phyloP scores from a whole-genome alignment of 371 early-diverging fungal genomes.

The Caulochytrium protostelioides region DNA sequence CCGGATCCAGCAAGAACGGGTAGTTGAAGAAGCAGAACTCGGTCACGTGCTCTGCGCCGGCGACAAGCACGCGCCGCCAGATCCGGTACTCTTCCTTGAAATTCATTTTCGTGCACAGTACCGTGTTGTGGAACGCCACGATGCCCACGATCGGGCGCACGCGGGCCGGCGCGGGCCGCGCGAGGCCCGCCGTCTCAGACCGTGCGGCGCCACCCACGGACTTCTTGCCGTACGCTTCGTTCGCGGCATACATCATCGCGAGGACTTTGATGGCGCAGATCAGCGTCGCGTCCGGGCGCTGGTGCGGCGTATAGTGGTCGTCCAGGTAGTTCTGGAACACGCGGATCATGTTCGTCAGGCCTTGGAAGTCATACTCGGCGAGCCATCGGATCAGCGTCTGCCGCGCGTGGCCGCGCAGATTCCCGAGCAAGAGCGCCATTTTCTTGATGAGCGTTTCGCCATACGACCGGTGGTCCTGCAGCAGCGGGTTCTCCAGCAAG shows the following conservation, averaged over 20 bases:
- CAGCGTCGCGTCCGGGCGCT: conserved; percentile 32
- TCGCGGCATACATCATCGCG: conserved; percentile 31
- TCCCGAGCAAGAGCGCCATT: conserved; percentile 16
- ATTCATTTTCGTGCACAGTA: conserved; percentile 35
- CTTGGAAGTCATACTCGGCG: conserved; percentile 14
- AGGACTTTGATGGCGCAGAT: conserved; percentile 39
- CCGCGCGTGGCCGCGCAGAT: conserved; percentile 10
- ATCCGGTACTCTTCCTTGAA: conserved; percentile 56
- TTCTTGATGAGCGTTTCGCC: conserved; percentile 24
- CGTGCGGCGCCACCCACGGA: conserved; percentile 5
- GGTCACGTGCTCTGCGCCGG: conserved; percentile 12
- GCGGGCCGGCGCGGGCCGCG: too few relatives aligned
- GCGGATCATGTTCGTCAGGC: conserved; percentile 9
- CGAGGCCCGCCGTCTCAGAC: conserved; percentile 4
- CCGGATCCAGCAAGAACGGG: conserved; percentile 48
- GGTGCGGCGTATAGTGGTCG: conserved; percentile 29
- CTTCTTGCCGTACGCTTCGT: too few relatives aligned
- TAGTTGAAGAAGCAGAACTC: conserved; percentile 51
- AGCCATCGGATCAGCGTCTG: conserved; percentile 20
- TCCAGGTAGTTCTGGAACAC: conserved; percentile 17
- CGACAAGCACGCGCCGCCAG: conserved; percentile 27
- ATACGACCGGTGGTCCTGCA: conserved; percentile 18
- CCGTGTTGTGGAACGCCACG: conserved; percentile 36
- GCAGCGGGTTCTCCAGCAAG: conserved; percentile 27
- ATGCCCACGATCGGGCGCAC: conserved; percentile 20